These are phyloP conservation scores for Alternaria postmessia DNA, from an alignment of 2,329 filamentous ascomycete species.

Conservation along the genomic window DNA sequence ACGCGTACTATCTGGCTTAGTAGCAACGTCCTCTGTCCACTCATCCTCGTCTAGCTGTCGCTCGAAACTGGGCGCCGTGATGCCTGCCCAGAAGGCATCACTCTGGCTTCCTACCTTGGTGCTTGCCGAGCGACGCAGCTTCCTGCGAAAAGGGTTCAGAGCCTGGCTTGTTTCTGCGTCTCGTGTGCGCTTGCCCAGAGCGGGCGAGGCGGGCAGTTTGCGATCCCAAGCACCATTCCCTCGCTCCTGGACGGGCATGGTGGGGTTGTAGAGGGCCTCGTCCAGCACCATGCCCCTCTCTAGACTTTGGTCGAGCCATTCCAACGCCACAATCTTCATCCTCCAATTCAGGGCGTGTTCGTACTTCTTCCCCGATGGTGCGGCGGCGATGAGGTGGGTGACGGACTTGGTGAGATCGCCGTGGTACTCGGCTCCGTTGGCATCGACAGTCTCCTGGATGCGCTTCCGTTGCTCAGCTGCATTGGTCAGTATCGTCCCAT, in stretches of 20 bases:
- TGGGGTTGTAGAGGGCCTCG: slow-evolving; percentile 82
- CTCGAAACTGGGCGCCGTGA: slow-evolving; percentile 63
- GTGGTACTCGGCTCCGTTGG: slow-evolving; percentile 82
- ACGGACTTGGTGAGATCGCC: slow-evolving; percentile 86
- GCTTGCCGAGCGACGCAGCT: slow-evolving; percentile 87
- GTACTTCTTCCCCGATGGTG: slow-evolving; percentile 88
- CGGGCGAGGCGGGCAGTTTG: slow-evolving; percentile 51
- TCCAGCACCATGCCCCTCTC: slow-evolving; percentile 90
- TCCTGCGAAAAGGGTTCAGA: slow-evolving; percentile 67
- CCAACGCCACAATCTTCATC: slow-evolving; percentile 77
- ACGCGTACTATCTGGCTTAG: slow-evolving; percentile 31
- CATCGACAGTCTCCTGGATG: slow-evolving; percentile 72
- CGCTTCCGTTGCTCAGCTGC: slow-evolving; percentile 71
- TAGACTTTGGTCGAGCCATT: slow-evolving; percentile 87
- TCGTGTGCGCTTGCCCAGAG: slow-evolving; percentile 48
- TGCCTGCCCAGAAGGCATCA: slow-evolving; percentile 89
- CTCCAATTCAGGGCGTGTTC: slow-evolving; percentile 84
- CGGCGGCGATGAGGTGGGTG: slow-evolving; percentile 84
- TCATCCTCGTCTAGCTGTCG: slow-evolving; percentile 39
- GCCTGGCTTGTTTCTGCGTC: slow-evolving; percentile 36
- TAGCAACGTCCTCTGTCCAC: slow-evolving; percentile 43
- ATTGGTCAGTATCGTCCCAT: slow-evolving; percentile 34
- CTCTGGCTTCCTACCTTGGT: slow-evolving; percentile 81
- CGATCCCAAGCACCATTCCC: slow-evolving; percentile 78
- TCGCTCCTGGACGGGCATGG: slow-evolving; percentile 72